Base-by-base conservation (phyloP, 2,329 filamentous ascomycete genomes). In the Alternaria brassicicola region DNA sequence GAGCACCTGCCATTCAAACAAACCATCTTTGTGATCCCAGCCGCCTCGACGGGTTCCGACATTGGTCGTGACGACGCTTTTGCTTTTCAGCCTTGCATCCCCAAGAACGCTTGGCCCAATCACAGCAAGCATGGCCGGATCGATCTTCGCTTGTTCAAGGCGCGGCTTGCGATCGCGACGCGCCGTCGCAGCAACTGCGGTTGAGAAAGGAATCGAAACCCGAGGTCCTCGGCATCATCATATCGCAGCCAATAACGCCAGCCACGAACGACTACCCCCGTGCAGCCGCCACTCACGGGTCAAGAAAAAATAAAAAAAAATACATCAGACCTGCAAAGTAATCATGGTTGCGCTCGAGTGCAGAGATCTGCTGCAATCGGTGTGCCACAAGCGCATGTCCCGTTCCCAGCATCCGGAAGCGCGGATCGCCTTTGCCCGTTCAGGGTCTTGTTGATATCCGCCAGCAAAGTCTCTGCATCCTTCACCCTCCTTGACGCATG, bases 31-130 rank as follows among this genome's bases (percentile, higher is more conserved):
- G 25, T 17, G 39, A 23, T 52, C 47, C 30, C 19, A 10, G 43
- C 26, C 38, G 38, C 19, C 43, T 46, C n/a, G 48, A 51, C 25
- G n/a, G 48, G 13, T 41, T 30, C 19, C 21, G 13, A 36, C 42
- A 31, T 42, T 21, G 26, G 33, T 51, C 36, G 36, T 30, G 26
- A 51, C 36, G 36, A 41, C 36, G 48, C 48, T 41, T 51, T 51
- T 51, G 13, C 47, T 51, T 51, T 51, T 42, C 25, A 41, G 28
- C 48, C 17, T 31, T 41, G 17, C 35, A 33, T 47, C 15, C 28
- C 35, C 43, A 33, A 35, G 43, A 46, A 46, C 53, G 17, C 38
- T 30, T 28, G 17, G 23, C 50, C 43, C 43, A 57, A 57, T 57
- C 49, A 49, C 38, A 21, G 42, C 23, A 36, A 21, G 36, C 6